Evolutionary conservation across 768 basidiomycete species (phyloP), one percentile per base, ranked within the genome.

Genomic region (Hygrocybe punicea): DNA sequence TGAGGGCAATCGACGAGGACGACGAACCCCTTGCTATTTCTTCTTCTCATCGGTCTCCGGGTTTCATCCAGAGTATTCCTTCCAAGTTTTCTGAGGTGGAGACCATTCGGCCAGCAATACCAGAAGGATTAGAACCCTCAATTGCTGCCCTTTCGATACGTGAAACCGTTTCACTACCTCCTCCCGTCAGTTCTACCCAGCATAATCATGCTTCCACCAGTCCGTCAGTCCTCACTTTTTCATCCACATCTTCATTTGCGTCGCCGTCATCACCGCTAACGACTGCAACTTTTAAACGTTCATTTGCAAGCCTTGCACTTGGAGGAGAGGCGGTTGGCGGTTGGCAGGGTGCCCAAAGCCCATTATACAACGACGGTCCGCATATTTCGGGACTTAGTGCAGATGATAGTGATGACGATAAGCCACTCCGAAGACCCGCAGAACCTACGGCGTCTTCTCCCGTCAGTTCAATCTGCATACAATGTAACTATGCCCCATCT

Each of bases 371-470:
- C 29, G 74, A 76, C 61, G 64, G 14, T 56, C 59, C 4, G 39
- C 63, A 68, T n/a, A 57, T 55, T 7, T 35, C 60, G 13, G 52
- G 24, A 24, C 60, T 39, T 23, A 56, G 8, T 42, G 81, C 84
- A 39, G 83, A 85, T 5, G 84, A 86, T 59, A 82, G 81, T 53
- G 85, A 87, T 60, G 85, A 87, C 57, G 85, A 87, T 65, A 85
- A 79, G 56, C 85, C 85, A 23, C 84, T 87, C 60, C 73, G 80
- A 51, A 73, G 66, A 55, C 57, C 65, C 39, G 63, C 68, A 56
- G 66, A 71, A 42, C 64, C 68, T 48, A 64, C 69, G 37, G 63
- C 66, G 42, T 58, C 58, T 52, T 62, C 59, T 45, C 60, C 67
- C 29, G 75, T 75, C 37, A 61, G 73, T 67, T 40, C n/a, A 25